These are phyloP conservation scores for Ceratocystis eucalypticola DNA, from an alignment of 2,329 filamentous ascomycete species.

Conservation along the genomic window DNA sequence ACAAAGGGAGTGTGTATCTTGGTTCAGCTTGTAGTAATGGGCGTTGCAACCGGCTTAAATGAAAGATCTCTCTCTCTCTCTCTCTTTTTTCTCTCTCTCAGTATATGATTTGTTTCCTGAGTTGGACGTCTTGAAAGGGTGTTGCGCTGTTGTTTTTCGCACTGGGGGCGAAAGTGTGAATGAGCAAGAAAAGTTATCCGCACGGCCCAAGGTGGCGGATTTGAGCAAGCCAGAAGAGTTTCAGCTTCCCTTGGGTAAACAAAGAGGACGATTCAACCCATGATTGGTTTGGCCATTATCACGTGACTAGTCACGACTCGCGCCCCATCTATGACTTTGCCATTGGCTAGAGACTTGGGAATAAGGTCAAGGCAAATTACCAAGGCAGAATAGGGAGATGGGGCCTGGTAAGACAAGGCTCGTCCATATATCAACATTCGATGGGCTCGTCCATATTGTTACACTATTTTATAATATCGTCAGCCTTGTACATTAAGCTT, in stretches of 20 bases:
- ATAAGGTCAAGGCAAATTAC: not conserved
- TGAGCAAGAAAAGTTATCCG: slow-evolving; percentile 13
- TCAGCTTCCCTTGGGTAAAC: not conserved
- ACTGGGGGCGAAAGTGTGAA: slow-evolving; percentile 14
- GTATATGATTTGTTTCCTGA: slow-evolving; percentile 15
- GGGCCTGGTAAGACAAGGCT: not conserved
- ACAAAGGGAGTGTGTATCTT: not conserved
- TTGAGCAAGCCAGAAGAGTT: not conserved
- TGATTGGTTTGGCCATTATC: not conserved
- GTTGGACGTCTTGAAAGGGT: slow-evolving; percentile 8
- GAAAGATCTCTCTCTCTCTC: not conserved
- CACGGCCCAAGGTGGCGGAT: slow-evolving; percentile 6
- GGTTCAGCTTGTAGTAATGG: not conserved
- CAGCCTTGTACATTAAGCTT: not conserved
- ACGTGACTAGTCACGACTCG: not conserved
- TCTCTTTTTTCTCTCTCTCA: not conserved
- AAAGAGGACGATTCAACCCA: not conserved
- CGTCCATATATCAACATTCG: not conserved
- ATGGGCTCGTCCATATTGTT: not conserved
- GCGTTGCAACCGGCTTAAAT: not conserved
- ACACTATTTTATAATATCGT: not conserved
- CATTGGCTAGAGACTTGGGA: not conserved
- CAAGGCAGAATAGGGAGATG: no score
- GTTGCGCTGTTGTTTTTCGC: slow-evolving; percentile 15
- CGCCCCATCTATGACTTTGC: not conserved